Evolutionary conservation across 371 early-diverging fungal genomes (phyloP).

Genomic region (Dentiscutata heterogama): DNA sequence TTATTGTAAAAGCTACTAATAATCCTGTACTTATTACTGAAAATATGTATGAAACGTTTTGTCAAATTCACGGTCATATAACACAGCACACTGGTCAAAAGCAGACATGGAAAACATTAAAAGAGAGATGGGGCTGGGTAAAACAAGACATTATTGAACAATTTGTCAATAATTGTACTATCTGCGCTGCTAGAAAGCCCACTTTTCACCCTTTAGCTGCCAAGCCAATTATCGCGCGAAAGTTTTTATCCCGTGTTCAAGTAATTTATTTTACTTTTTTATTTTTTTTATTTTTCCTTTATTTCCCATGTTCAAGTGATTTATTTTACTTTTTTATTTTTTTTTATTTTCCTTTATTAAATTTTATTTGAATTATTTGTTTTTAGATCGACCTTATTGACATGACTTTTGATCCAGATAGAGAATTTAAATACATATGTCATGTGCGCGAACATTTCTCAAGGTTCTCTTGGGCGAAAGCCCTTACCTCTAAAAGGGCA

Average conservation of each 20-base stretch:
- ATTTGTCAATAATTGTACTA: slow-evolving; percentile 8
- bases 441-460: slow-evolving; percentile 6
- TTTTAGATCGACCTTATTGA: neutral
- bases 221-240: too few species aligned
- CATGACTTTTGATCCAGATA: neutral
- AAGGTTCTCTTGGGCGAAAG: neutral
- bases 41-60: slow-evolving; percentile 6
- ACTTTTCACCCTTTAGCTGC: too few species aligned
- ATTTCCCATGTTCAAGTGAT: neutral
- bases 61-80: neutral
- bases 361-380: too few species aligned
- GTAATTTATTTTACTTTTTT: neutral
- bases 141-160: slow-evolving; percentile 16
- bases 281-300: neutral
- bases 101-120: neutral
- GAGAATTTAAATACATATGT: neutral
- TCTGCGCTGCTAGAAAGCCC: neutral
- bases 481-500: neutral
- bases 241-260: too few species aligned
- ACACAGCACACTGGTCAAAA: neutral
- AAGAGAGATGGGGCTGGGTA: neutral
- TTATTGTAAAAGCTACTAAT: neutral
- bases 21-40: neutral
- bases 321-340: neutral
- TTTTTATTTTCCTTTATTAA: neutral